Percentiles rank a stretch among this genome's conserved stretches.
Conservation (phyloP, 257 asterid genomes). For the Lycium ferocissimum region DNA sequence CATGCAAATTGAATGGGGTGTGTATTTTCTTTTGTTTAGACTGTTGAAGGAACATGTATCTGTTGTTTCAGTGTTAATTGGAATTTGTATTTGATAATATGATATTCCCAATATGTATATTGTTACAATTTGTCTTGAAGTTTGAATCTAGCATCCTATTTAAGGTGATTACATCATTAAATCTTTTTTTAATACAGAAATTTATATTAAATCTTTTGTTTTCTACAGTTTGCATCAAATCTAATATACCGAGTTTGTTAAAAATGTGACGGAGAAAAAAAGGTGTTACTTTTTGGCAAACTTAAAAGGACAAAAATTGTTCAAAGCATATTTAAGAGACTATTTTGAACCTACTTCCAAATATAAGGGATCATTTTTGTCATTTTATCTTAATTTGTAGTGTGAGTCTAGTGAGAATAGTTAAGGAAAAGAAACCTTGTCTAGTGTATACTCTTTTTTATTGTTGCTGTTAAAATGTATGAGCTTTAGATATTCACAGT, state of each 20-base stretch:
- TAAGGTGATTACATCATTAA: not conserved
- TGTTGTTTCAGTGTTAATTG: too few species aligned
- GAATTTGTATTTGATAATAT: not conserved
- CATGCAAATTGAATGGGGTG: not conserved
- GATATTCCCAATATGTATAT: not conserved
- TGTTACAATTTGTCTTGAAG: not conserved
- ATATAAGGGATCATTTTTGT: too few species aligned
- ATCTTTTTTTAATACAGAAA: too few species aligned
- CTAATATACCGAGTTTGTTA: too few species aligned
- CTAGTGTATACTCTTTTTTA: not conserved
- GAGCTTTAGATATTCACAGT: not conserved
- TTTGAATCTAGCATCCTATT: not conserved
- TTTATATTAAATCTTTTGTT: too few species aligned
- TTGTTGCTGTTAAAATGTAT: not conserved
- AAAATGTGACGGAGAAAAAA: too few species aligned
- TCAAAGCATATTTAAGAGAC: too few species aligned
- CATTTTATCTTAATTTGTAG: not conserved
- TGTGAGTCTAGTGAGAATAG: not conserved
- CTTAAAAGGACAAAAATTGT: too few species aligned
- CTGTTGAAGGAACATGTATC: too few species aligned
- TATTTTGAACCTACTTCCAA: too few species aligned
- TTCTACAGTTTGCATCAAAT: too few species aligned
- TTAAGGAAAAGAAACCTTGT: not conserved
- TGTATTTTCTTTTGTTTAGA: not conserved
- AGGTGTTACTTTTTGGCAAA: too few species aligned